Conservation (phyloP, 2,329 filamentous ascomycete species). For the Lasiodiplodia sp. region DNA sequence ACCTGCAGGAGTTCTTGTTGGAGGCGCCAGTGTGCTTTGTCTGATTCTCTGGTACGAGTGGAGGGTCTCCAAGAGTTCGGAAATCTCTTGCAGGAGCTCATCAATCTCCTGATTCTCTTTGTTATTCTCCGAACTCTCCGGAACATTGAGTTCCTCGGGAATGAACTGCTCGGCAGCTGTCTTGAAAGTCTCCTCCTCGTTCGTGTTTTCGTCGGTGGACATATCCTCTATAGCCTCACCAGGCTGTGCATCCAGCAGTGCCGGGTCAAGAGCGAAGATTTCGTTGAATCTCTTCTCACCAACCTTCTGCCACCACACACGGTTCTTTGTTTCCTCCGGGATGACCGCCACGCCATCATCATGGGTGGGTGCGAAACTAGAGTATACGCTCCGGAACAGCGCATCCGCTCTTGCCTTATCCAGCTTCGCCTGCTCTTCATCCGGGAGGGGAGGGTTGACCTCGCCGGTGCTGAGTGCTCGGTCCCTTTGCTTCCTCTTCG, state of each 20-base stretch:
- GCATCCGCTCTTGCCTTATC: slow-evolving; percentile 74
- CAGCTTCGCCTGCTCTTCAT: slow-evolving; percentile 47
- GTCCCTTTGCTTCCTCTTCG: slow-evolving; percentile 73
- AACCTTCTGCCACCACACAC: slow-evolving; percentile 78
- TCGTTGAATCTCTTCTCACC: slow-evolving; percentile 72
- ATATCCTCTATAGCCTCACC: slow-evolving; percentile 29
- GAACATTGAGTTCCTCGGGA: slow-evolving; percentile 38
- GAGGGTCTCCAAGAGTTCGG: slow-evolving; percentile 77
- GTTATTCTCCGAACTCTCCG: slow-evolving; percentile 37
- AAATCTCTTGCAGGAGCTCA: slow-evolving; percentile 76
- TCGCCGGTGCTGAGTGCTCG: slow-evolving; percentile 72
- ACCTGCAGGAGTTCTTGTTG: slow-evolving; percentile 16
- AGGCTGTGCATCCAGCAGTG: slow-evolving; percentile 41
- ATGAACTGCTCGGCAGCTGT: slow-evolving; percentile 48
- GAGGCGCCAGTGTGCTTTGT: slow-evolving; percentile 67
- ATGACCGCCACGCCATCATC: slow-evolving; percentile 77
- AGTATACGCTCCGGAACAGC: slow-evolving; percentile 78
- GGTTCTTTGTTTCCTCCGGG: slow-evolving; percentile 70
- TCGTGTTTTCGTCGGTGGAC: slow-evolving; percentile 46
- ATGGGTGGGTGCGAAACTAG: slow-evolving; percentile 77
- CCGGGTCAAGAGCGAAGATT: slow-evolving; percentile 64
- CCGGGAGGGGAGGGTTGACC: slow-evolving; percentile 60
- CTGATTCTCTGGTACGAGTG: slow-evolving; percentile 82
- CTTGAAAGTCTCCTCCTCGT: slow-evolving; percentile 45
- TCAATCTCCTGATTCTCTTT: slow-evolving; percentile 63